Conservation (phyloP, 2,329 filamentous ascomycete genomes). For the Penicillium psychrosexuale region DNA sequence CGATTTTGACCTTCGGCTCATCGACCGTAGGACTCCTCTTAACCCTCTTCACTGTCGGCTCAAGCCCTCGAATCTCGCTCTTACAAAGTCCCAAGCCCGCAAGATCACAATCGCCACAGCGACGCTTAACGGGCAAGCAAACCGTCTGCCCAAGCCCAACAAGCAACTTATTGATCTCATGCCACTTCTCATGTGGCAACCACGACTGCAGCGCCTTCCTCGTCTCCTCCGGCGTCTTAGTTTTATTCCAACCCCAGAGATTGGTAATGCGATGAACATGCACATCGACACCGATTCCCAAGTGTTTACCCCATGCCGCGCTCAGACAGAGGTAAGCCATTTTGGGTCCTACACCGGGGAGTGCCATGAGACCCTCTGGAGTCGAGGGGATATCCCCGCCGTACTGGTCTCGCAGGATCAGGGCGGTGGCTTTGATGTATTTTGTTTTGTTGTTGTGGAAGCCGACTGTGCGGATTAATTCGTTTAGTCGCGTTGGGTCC, state of each 20-base stretch:
- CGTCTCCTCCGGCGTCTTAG: constrained; percentile 78
- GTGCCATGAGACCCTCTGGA: constrained; percentile 68
- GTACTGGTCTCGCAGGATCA: constrained; percentile 68
- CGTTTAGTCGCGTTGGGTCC: constrained; percentile 63
- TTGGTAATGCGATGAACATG: constrained; percentile 95
- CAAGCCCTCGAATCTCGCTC: constrained; percentile 65
- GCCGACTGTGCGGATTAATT: constrained; percentile 77
- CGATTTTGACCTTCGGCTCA: constrained; percentile 26
- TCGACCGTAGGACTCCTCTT: constrained; percentile 17
- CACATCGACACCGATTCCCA: constrained; percentile 89
- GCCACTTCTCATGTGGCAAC: constrained; percentile 82
- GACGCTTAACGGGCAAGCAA: constrained; percentile 73
- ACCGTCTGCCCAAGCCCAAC: constrained; percentile 86
- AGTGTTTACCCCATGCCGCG: constrained; percentile 65
- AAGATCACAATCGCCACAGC: constrained; percentile 82
- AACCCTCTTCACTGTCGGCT: constrained; percentile 53
- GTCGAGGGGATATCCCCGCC: constrained; percentile 75
- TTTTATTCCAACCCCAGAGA: constrained; percentile 87
- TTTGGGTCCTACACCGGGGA: constrained; percentile 89
- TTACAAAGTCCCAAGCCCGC: constrained; percentile 73
- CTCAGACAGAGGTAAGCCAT: constrained; percentile 90
- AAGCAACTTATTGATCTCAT: constrained; percentile 85
- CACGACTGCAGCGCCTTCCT: constrained; percentile 71
- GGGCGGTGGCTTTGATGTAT: constrained; percentile 71
- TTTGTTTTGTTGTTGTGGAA: constrained; percentile 95